Percentiles rank a stretch among this genome's conserved stretches.
Conservation (phyloP, 2,329 filamentous ascomycete species). For the Davidsoniella virescens region DNA sequence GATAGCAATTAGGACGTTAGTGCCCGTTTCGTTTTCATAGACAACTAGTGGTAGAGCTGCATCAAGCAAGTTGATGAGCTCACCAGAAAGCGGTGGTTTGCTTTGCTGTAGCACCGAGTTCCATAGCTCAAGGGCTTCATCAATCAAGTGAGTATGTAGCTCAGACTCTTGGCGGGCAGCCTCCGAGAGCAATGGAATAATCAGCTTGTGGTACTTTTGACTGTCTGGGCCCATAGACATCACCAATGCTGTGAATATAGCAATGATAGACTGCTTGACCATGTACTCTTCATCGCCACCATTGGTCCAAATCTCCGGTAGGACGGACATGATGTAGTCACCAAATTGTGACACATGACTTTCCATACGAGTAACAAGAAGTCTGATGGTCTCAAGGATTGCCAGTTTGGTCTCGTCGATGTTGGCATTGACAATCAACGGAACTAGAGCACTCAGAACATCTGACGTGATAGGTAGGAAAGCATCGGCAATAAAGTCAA, state of each 20-base stretch:
- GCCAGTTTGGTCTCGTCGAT: slow-evolving; percentile 81
- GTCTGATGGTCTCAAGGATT: slow-evolving; percentile 70
- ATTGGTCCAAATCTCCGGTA: slow-evolving; percentile 72
- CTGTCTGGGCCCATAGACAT: slow-evolving; percentile 68
- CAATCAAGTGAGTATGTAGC: slow-evolving; percentile 65
- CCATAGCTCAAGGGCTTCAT: slow-evolving; percentile 88
- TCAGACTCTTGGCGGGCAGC: slow-evolving; percentile 64
- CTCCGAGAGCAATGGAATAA: slow-evolving; percentile 67
- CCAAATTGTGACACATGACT: slow-evolving; percentile 50
- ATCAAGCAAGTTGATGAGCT: slow-evolving; percentile 47
- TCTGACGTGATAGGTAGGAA: slow-evolving; percentile 67
- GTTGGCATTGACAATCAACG: slow-evolving; percentile 63
- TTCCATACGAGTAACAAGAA: slow-evolving; percentile 69
- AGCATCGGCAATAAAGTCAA: slow-evolving; percentile 56
- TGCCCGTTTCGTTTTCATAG: slow-evolving; percentile 46
- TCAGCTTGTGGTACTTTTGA: slow-evolving; percentile 59
- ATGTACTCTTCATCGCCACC: slow-evolving; percentile 69
- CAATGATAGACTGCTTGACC: slow-evolving; percentile 85
- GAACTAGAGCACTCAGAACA: slow-evolving; percentile 56
- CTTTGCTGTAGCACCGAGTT: slow-evolving; percentile 54
- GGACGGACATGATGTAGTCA: slow-evolving; percentile 63
- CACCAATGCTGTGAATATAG: slow-evolving; percentile 71
- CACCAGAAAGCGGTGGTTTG: slow-evolving; percentile 40
- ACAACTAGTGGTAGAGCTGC: slow-evolving; percentile 49
- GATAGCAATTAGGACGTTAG: slow-evolving; percentile 45